phyloP scores from a whole-genome alignment of 305 asterid genomes.

The Caryopteris hybrid region DNA sequence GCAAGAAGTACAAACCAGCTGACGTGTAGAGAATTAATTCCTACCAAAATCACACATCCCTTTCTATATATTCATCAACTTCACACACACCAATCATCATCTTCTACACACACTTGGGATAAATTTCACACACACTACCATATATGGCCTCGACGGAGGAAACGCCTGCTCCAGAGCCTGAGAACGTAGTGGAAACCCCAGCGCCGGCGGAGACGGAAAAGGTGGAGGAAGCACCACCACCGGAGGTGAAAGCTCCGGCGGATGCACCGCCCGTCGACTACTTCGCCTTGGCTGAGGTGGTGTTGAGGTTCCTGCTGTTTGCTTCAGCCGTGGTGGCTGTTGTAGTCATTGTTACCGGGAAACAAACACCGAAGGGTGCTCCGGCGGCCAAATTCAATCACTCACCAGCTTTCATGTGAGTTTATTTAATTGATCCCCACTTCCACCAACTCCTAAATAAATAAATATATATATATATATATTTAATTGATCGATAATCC shows the following conservation, averaged over 20 bases:
- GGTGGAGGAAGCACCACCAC: constrained; percentile 18
- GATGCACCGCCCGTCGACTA: constrained; percentile 9
- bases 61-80: constrained; percentile 14
- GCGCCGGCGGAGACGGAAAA: too few species aligned
- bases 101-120: background rate
- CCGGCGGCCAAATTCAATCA: constrained; percentile 38
- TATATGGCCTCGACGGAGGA: too few species aligned
- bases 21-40: constrained; percentile 25
- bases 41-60: constrained; percentile 8
- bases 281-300: constrained; percentile 41
- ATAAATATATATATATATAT: background rate
- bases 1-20: background rate
- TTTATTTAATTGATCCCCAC: background rate
- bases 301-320: constrained; percentile 48
- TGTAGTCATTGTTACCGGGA: constrained; percentile 44
- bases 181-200: too few species aligned
- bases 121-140: background rate
- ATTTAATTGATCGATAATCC: background rate
- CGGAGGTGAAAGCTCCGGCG: constrained; percentile 14
- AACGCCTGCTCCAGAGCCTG: too few species aligned
- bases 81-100: background rate
- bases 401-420: constrained; percentile 64
- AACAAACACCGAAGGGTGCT: constrained; percentile 29
- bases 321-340: constrained; percentile 50
- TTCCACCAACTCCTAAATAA: background rate